Percentiles rank a stretch among this genome's conserved stretches.
Evolutionary conservation across 1,284 basidiomycete species (phyloP).

Genomic region (Irpex lacteus): DNA sequence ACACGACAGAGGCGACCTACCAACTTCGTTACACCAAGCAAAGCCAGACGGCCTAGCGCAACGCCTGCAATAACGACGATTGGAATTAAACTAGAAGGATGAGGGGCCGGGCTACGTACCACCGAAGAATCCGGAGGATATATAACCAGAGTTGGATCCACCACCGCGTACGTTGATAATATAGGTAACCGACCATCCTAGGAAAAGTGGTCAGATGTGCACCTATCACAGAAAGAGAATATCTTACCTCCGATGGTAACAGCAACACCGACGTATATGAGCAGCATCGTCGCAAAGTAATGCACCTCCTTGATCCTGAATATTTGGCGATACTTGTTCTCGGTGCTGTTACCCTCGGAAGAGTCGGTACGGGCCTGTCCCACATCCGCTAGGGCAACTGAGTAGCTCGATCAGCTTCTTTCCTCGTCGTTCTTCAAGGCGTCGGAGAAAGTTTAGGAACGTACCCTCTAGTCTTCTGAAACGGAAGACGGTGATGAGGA

Average conservation of each 20-base stretch:
- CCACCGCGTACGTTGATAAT: constrained; percentile 42
- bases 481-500: constrained; percentile 50
- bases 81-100: not conserved
- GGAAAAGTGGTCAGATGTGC: not conserved
- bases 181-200: constrained; percentile 54
- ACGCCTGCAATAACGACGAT: constrained; percentile 29
- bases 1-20: constrained; percentile 23
- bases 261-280: constrained; percentile 46
- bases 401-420: not conserved
- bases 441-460: constrained; percentile 2
- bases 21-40: constrained; percentile 49
- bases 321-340: constrained; percentile 38
- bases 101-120: constrained; percentile 26
- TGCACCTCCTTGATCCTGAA: constrained; percentile 35
- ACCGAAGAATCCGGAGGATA: constrained; percentile 48
- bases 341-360: constrained; percentile 14
- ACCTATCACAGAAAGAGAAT: not conserved
- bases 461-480: constrained; percentile 53
- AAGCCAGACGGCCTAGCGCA: constrained; percentile 39
- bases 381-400: constrained; percentile 31
- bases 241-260: constrained; percentile 43
- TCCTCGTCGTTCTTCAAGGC: not conserved
- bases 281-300: constrained; percentile 39
- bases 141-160: constrained; percentile 47
- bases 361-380: constrained; percentile 26